Evolutionary conservation across 2,329 filamentous ascomycete genomes (phyloP), one percentile per base, ranked within the genome.

Genomic region (Cladophialophora exuberans): DNA sequence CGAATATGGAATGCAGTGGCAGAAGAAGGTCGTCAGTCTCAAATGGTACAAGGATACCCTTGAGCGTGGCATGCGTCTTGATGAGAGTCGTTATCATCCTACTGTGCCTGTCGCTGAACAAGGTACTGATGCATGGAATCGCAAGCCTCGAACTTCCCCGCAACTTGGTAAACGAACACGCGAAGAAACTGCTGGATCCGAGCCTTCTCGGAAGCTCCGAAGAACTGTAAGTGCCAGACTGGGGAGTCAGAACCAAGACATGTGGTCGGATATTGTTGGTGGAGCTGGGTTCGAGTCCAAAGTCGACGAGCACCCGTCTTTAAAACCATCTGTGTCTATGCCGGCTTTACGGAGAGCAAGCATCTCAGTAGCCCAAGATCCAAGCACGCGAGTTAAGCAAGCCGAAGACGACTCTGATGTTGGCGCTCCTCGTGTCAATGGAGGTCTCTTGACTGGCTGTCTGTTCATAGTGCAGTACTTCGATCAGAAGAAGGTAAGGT

Each of bases 211-310:
- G 62, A 97, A 97, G 73, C 73, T 99, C 62, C 85, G 94, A 62
- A 88, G 92, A 65, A 91, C 89, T 4, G 89, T 92, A 18, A 97
- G 92, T 70, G 85, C 87, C 67, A 93, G 90, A 69, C 76, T 97
- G 26, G 86, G 81, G 54, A 88, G 81, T 45, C 91, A 97, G 66
- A 87, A 86, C 62, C 85, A 92, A 64, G 85, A 84, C 23, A 80
- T 97, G n/a, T 97, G 93, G 93, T 87, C 87, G 4, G 90, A 95
- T 65, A 95, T 99, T 56, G 81, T 94, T 20, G 84, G 84, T 52
- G 66, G 64, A 13, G 70, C 69, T 2, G 17, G 66, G 67, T 26
- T 56, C 56, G 31, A 64, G 62, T 41, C 63, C 50, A 46, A 61
- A 68, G 26, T 58, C 35, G 41, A 38, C 15, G 53, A 52, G 23